Evolutionary conservation across 805 yeast species (phyloP).

Genomic region (Lachancea waltii): DNA sequence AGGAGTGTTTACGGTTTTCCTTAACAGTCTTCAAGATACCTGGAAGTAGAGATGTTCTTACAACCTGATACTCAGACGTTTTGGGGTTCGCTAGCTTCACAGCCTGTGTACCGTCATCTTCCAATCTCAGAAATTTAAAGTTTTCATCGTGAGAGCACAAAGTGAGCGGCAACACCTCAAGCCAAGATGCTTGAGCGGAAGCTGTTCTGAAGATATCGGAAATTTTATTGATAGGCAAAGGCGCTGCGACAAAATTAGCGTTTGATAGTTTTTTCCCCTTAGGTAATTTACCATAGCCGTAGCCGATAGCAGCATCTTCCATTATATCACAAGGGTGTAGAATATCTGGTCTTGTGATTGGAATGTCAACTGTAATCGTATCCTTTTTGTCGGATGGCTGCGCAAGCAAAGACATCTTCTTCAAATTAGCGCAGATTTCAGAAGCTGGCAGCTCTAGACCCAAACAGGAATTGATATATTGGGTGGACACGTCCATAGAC

Average conservation of each 20-base stretch:
- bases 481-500: conserved; percentile 62
- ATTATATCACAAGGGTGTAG: conserved; percentile 95
- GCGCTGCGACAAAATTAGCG: conserved; percentile 71
- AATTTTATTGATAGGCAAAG: conserved; percentile 86
- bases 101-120: conserved; percentile 70
- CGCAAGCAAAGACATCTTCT: conserved; percentile 77
- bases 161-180: conserved; percentile 92
- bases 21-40: conserved; percentile 92
- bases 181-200: conserved; percentile 91
- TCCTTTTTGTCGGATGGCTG: conserved; percentile 41
- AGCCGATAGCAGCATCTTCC: conserved; percentile 97
- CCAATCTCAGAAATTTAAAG: conserved; percentile 71
- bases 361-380: conserved; percentile 59
- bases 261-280: conserved; percentile 74
- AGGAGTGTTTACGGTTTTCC: conserved; percentile 91
- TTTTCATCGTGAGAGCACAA: conserved; percentile 96
- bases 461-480: conserved; percentile 85
- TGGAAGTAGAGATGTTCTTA: conserved; percentile 88
- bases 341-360: conserved; percentile 93
- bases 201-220: conserved; percentile 87
- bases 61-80: conserved; percentile 95
- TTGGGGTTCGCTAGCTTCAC: conserved; percentile 94
- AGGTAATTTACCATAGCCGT: conserved; percentile 84
- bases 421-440: conserved; percentile 61
- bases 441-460: conserved; percentile 70